These are phyloP conservation scores for Candida ponderosae DNA, from an alignment of 805 yeast genomes.

Conservation along the genomic window DNA sequence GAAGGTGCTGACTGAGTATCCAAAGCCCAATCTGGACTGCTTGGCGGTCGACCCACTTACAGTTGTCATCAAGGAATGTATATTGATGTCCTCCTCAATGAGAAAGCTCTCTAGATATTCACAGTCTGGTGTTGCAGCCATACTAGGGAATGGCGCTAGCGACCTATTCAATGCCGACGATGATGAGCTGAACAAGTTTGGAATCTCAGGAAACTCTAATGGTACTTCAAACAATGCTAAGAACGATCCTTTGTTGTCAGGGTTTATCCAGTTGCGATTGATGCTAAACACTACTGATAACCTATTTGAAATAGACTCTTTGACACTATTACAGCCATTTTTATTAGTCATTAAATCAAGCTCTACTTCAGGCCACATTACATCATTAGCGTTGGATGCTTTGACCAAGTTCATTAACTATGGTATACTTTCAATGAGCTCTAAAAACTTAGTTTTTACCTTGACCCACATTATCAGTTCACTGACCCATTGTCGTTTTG, in stretches of 20 bases:
- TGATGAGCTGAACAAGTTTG: conserved; percentile 25
- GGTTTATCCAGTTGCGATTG: conserved; percentile 71
- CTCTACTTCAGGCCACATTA: conserved; percentile 77
- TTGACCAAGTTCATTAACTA: conserved; percentile 66
- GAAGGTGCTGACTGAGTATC: no score
- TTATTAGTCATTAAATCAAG: conserved; percentile 76
- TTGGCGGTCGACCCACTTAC: conserved; percentile 67
- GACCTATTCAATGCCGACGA: conserved; percentile 41
- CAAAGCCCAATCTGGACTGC: conserved; percentile 1
- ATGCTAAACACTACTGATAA: conserved; percentile 51
- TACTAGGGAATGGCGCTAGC: conserved; percentile 55
- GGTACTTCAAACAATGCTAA: conserved; percentile 16
- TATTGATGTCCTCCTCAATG: conserved; percentile 81
- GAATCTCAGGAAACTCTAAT: conserved; percentile 8
- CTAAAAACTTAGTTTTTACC: conserved; percentile 48
- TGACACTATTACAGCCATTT: conserved; percentile 80
- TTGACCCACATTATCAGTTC: conserved; percentile 57
- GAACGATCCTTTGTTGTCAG: conserved; percentile 62
- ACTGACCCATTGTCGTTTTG: conserved; percentile 89
- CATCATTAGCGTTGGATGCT: conserved; percentile 72
- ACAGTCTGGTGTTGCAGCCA: conserved; percentile 77
- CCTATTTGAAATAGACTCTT: conserved; percentile 54
- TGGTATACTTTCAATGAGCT: conserved; percentile 48
- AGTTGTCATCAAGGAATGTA: conserved; percentile 82
- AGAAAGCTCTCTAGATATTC: conserved; percentile 74